Base-by-base conservation (phyloP, 106 monocot genomes). In the Triglochin maritima region DNA sequence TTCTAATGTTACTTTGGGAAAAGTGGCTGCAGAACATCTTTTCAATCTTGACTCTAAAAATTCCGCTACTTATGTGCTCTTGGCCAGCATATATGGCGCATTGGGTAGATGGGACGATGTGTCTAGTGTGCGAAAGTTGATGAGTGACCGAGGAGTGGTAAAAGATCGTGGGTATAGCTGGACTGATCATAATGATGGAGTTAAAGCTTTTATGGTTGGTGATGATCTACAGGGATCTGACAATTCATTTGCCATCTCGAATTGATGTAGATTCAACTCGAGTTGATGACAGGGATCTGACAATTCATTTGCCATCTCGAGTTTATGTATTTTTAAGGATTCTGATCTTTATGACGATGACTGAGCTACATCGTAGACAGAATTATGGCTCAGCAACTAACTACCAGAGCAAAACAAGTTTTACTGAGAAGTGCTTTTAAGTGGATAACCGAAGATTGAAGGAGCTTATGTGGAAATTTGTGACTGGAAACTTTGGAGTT, bases 131-230 rank as follows among this genome's bases (percentile, higher is more conserved):
- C 76, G 90, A 65, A 76, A 56, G 72, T 76, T 87, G 70, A 96
- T 96, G 95, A 80, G 16, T 62, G 69, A 76, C 17, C 75, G 76
- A 13, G 77, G 83, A 5, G 76, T 96, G 10, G 76, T 75, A 7
- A 96, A 96, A 57, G 75, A 78, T 77, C 72, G 76, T 2, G 95
- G 83, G 8, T 96, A 85, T 75, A 96, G 95, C 67, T 96, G 95
- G 90, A 83, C 82, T 29, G 72, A 83, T 78, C 55, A 85, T 16
- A 84, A 87, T 72, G 60, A 69, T 42, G 80, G 84, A 8, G 67
- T 79, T 11, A 61, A 57, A 48, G 80, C 81, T 2, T 87, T 86
- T 69, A 82, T 89, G 89, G 86, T 89, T 8, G 78, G 78, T 64
- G 86, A 94, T 80, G 83, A 79, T 81, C 8, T 71, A 10, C 58